Conservation (phyloP, 495 filamentous ascomycete genomes). For the Aspergillus saccharolyticus region DNA sequence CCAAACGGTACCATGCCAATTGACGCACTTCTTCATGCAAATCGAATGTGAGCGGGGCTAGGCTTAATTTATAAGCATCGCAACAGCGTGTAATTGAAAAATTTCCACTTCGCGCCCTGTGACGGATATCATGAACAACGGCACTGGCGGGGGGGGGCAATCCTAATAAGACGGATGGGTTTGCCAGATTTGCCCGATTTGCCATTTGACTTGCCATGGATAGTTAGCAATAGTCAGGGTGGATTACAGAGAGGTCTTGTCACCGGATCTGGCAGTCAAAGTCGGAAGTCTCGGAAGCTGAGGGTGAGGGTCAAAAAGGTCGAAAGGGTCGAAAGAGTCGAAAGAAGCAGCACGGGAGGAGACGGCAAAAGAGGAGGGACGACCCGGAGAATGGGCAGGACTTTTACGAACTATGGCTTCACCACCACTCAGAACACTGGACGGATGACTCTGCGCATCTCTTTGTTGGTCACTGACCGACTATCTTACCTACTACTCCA, state of each 20-base stretch:
- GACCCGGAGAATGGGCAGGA: background rate
- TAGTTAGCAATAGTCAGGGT: conserved; percentile 18
- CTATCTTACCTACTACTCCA: background rate
- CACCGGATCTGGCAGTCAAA: conserved; percentile 19
- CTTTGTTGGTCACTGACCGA: background rate
- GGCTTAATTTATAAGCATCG: conserved; percentile 20
- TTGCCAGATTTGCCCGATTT: conserved; percentile 15
- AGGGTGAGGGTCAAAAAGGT: background rate
- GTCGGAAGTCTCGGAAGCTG: conserved; percentile 23
- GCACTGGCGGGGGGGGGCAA: conserved; percentile 5
- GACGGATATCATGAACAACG: background rate
- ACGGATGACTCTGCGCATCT: background rate
- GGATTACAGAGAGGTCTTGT: conserved; percentile 15
- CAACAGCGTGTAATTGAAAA: conserved; percentile 1
- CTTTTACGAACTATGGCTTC: background rate
- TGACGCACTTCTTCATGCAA: background rate
- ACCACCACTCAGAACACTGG: background rate
- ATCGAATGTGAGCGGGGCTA: conserved; percentile 7
- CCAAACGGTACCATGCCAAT: conserved; percentile 7
- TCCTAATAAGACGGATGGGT: conserved; percentile 14
- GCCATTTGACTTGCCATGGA: conserved; percentile 23
- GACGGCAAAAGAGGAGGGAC: conserved; percentile 11
- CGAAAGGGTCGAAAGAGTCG: background rate
- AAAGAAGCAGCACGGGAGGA: conserved; percentile 8
- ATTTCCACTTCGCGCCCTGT: conserved; percentile 11